Percentiles rank a stretch among this genome's conserved stretches.
phyloP scores from a whole-genome alignment of 1,284 basidiomycete genomes.

The Ganoderma sp. region DNA sequence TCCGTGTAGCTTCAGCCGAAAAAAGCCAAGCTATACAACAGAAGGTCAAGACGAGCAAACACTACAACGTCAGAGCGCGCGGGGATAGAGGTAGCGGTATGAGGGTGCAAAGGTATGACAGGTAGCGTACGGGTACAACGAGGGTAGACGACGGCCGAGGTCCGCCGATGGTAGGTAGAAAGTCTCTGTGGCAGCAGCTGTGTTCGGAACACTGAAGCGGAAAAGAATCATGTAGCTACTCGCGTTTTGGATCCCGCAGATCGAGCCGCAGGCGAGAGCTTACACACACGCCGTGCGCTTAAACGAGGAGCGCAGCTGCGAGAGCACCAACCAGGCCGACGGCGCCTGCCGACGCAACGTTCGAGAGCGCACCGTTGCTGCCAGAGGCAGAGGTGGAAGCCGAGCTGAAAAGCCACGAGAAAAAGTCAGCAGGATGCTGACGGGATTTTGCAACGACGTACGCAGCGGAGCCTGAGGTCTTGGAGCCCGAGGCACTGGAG shows the following conservation, averaged over 20 bases:
- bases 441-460: not conserved
- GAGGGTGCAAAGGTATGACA: conserved; percentile 2
- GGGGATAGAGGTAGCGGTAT: conserved; percentile 15
- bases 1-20: conserved; percentile 13
- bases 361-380: conserved; percentile 31
- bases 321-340: conserved; percentile 38
- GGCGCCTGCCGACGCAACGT: conserved; percentile 32
- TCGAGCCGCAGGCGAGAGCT: conserved; percentile 1
- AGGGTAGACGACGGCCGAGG: conserved; percentile 27
- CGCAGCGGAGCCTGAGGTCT: not conserved
- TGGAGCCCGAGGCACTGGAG: conserved; percentile 2
- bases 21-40: conserved; percentile 11
- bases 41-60: conserved; percentile 17
- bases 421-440: not conserved
- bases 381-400: conserved; percentile 24
- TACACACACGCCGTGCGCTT: conserved; percentile 15
- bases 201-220: conserved; percentile 25
- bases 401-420: not conserved
- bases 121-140: conserved; percentile 27
- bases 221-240: conserved; percentile 16
- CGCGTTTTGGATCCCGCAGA: conserved; percentile 21
- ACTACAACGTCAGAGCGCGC: conserved; percentile 20
- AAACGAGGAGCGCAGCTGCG: conserved; percentile 39
- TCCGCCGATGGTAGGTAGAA: conserved; percentile 21
- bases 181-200: conserved; percentile 25